phyloP scores from a whole-genome alignment of 176 grass and related monocot species.

The Calamus simplicifolius region DNA sequence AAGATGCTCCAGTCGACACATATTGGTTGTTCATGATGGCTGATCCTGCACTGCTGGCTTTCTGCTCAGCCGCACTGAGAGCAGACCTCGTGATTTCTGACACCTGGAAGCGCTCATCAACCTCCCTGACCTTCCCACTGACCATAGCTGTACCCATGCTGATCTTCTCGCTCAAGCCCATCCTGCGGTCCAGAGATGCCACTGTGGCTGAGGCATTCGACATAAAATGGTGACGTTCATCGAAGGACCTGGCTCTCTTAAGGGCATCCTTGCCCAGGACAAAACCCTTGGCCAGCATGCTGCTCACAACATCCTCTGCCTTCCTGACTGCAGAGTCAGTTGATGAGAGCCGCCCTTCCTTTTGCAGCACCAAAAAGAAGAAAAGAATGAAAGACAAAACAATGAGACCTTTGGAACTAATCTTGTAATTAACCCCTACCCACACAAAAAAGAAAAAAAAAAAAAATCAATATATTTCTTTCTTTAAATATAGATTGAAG shows the following conservation, averaged over 20 bases:
- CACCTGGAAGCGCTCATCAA: slow-evolving; percentile 32
- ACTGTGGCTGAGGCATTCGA: slow-evolving; percentile 26
- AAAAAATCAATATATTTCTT: too few relatives aligned
- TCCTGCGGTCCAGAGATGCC: slow-evolving; percentile 27
- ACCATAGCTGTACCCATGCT: slow-evolving; percentile 20
- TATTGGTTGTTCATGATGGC: slow-evolving; percentile 24
- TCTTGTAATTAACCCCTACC: too few relatives aligned
- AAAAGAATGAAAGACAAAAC: too few relatives aligned
- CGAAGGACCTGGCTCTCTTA: slow-evolving; percentile 25
- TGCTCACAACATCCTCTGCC: slow-evolving; percentile 42
- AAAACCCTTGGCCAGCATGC: slow-evolving; percentile 31
- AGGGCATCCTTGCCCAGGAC: slow-evolving; percentile 44
- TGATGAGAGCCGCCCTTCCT: slow-evolving; percentile 1
- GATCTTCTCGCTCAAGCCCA: slow-evolving; percentile 31
- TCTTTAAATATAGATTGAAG: too few relatives aligned
- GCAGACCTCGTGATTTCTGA: slow-evolving; percentile 23
- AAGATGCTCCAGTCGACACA: slow-evolving; percentile 22
- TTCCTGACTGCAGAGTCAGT: slow-evolving; percentile 16
- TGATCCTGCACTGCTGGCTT: slow-evolving; percentile 14
- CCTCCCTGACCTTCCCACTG: slow-evolving; percentile 23
- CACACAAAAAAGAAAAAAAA: too few relatives aligned
- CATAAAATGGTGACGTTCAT: slow-evolving; percentile 27
- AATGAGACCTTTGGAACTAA: too few relatives aligned
- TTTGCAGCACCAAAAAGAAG: neutral
- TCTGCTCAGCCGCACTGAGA: slow-evolving; percentile 19